These are phyloP conservation scores for Emmonsiellopsis sp. DNA, from an alignment of 2,329 filamentous ascomycete species.

Conservation along the genomic window DNA sequence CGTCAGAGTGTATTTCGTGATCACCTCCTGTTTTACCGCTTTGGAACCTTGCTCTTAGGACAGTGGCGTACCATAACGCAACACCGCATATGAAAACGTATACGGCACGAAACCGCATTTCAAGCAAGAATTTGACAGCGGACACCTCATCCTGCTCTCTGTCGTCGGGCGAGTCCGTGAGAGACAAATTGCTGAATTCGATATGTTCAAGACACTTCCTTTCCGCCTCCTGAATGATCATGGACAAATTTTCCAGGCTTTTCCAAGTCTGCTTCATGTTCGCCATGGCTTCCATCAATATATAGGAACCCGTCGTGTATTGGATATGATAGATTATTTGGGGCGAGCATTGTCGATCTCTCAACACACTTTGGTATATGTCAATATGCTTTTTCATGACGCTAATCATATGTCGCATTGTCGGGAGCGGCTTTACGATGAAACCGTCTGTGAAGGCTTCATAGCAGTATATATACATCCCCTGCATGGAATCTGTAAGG, in stretches of 20 bases:
- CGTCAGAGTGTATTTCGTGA: background rate
- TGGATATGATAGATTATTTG: conserved; percentile 11
- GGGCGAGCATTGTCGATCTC: conserved; percentile 6
- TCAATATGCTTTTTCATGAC: conserved; percentile 8
- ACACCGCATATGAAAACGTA: conserved; percentile 3
- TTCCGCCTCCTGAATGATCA: conserved; percentile 8
- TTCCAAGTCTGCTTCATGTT: conserved; percentile 7
- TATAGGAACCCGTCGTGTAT: conserved; percentile 6
- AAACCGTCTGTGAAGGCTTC: conserved; percentile 8
- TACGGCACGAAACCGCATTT: conserved; percentile 8
- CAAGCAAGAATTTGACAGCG: conserved; percentile 4
- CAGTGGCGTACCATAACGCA: conserved; percentile 8
- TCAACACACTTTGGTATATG: conserved; percentile 7
- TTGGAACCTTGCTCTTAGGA: conserved; percentile 2
- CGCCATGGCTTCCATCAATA: conserved; percentile 8
- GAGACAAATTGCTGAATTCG: conserved; percentile 1
- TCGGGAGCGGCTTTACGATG: conserved; percentile 5
- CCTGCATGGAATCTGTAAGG: conserved; percentile 7
- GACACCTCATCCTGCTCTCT: conserved; percentile 3
- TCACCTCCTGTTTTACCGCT: background rate
- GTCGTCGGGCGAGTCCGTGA: background rate
- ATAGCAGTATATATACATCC: conserved; percentile 5
- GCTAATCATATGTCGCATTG: conserved; percentile 3
- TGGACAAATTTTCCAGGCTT: conserved; percentile 3
- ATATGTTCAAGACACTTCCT: conserved; percentile 8